These are phyloP conservation scores for Wilhelminamyces savonicus DNA, from an alignment of 805 yeast species.

Conservation along the genomic window DNA sequence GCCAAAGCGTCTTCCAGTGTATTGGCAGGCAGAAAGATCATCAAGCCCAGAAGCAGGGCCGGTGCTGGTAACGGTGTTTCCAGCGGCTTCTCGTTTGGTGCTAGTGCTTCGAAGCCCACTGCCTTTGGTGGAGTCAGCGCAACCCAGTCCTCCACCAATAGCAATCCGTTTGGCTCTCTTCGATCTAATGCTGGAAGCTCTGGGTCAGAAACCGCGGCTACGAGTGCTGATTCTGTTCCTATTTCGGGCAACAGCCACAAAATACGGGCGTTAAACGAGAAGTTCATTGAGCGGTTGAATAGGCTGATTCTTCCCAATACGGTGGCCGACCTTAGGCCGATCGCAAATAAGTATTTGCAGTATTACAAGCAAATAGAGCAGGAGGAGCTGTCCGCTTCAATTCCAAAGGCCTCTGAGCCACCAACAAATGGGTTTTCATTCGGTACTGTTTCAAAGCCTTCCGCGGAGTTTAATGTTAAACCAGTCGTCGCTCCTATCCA, in stretches of 20 bases:
- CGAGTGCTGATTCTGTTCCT: too few species aligned
- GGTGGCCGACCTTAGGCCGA: conserved; percentile 48
- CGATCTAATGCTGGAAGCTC: too few species aligned
- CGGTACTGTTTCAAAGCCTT: too few species aligned
- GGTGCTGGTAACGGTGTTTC: background rate
- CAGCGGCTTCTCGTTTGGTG: conserved; percentile 1
- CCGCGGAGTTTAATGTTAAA: conserved; percentile 1
- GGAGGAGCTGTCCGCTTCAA: background rate
- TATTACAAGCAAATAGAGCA: conserved; percentile 37
- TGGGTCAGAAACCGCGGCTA: too few species aligned
- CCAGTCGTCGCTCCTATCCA: conserved; percentile 1
- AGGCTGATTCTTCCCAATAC: conserved; percentile 37
- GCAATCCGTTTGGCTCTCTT: too few species aligned
- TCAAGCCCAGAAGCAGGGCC: conserved; percentile 41
- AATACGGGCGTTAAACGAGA: conserved; percentile 60
- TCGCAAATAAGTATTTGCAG: conserved; percentile 52
- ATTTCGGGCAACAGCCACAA: too few species aligned
- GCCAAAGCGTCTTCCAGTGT: conserved; percentile 53
- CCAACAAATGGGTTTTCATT: too few species aligned
- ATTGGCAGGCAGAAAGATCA: conserved; percentile 64
- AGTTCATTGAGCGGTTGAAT: conserved; percentile 45
- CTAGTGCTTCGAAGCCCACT: background rate
- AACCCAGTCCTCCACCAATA: conserved; percentile 13
- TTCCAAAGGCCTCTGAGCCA: too few species aligned
- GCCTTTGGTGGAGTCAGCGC: background rate